phyloP scores from a whole-genome alignment of 805 yeast genomes.

The Lipomyces oligophaga region DNA sequence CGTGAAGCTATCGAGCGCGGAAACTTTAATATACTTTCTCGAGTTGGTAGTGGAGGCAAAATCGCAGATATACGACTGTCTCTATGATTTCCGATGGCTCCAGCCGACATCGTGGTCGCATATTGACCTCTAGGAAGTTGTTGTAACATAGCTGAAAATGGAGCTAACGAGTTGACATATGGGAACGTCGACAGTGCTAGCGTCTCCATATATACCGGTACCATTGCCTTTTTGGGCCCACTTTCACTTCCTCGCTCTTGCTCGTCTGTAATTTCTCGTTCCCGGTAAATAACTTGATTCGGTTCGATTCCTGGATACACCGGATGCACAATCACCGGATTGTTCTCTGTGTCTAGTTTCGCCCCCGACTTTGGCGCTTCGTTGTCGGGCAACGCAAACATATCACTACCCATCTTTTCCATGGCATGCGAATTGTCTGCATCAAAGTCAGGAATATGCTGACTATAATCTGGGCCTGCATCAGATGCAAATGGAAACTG shows the following conservation, averaged over 20 bases:
- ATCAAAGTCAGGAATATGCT: conserved; percentile 13
- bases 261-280: conserved; percentile 14
- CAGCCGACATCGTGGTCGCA: conserved; percentile 14
- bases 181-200: conserved; percentile 34
- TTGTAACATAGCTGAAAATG: conserved; percentile 22
- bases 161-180: conserved; percentile 34
- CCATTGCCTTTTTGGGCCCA: conserved; percentile 19
- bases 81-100: too few relatives aligned
- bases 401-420: background rate
- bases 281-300: conserved; percentile 14
- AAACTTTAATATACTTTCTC: background rate
- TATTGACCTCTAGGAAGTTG: conserved; percentile 22
- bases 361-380: background rate
- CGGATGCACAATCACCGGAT: conserved; percentile 15
- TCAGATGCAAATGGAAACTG: background rate
- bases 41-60: conserved; percentile 21
- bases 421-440: conserved; percentile 1
- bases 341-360: background rate
- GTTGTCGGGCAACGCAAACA: background rate
- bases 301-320: conserved; percentile 1
- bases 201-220: conserved; percentile 32
- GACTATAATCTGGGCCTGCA: background rate
- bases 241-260: conserved; percentile 1
- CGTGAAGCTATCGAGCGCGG: too few relatives aligned
- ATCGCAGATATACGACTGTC: conserved; percentile 5